These are phyloP conservation scores for Fusarium sterilihyphosum DNA, from an alignment of 2,329 filamentous ascomycete species.

Conservation along the genomic window DNA sequence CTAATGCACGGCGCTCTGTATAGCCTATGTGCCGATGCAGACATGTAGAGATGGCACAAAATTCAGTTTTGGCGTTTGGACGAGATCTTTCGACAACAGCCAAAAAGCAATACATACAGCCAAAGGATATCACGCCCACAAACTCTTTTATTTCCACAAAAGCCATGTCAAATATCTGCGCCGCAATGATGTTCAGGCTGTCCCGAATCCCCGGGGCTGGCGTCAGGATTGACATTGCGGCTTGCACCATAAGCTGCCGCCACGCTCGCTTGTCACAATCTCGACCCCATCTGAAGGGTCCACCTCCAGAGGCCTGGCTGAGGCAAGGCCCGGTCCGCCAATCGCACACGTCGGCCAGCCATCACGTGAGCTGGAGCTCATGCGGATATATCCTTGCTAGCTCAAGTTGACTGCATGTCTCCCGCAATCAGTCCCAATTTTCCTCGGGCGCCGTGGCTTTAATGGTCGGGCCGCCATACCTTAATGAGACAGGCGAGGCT, in stretches of 20 bases:
- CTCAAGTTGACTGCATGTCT: conserved; percentile 47
- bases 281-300: conserved; percentile 14
- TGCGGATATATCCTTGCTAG: conserved; percentile 49
- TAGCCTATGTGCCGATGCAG: not conserved
- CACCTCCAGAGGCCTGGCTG: conserved; percentile 40
- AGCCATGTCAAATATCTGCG: not conserved
- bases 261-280: conserved; percentile 34
- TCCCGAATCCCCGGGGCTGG: conserved; percentile 36
- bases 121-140: conserved; percentile 36
- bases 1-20: not conserved
- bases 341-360: conserved; percentile 48
- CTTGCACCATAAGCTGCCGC: conserved; percentile 27
- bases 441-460: conserved; percentile 36
- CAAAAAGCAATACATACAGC: conserved; percentile 21
- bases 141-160: not conserved
- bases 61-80: not conserved
- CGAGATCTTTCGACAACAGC: not conserved
- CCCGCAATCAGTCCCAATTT: conserved; percentile 46
- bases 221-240: conserved; percentile 29
- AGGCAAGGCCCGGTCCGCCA: conserved; percentile 51
- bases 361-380: conserved; percentile 50
- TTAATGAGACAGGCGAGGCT: conserved; percentile 32
- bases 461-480: conserved; percentile 37
- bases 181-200: not conserved
- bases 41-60: not conserved